Base-by-base conservation (phyloP, 78 protist species). In the Tieghemostelium lacteum region DNA sequence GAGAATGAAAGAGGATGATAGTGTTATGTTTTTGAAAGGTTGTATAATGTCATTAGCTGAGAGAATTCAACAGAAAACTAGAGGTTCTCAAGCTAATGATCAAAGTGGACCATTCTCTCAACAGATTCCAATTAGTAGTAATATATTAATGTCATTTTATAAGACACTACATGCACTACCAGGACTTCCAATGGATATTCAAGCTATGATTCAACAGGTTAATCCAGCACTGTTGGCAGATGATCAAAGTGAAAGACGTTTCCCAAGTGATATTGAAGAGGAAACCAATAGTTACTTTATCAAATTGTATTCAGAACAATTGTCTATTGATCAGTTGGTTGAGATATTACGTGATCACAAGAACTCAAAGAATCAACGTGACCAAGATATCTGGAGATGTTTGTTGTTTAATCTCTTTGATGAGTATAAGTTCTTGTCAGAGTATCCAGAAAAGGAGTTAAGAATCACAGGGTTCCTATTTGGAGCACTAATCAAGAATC, bases 341-440 rank as follows among this genome's bases (percentile, higher is more conserved):
- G 40, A 55, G 0, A 31, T 73, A 22, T 83, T 96, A 42, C 40
- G 73, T 52, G 77, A 65, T 29, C 87, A 92, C 72, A 93, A 96
- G 66, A 66, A 45, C 31, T 93, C 94, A 31, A 57, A 71, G 22
- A 85, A 69, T 58, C 93, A 49, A 75, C 54, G 85, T 28, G 97
- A 93, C 31, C 85, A 92, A 65, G 78, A 86, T 39, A 65, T 98
- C 22, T 95, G 71, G 12, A 77, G 60, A 52, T 98, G 98, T 89
- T 93, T 98, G 94, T 87, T 98, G 73, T 97, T 95, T 71, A 94
- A 96, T 69, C 93, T 98, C 28, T 94, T 97, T 61, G 99, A 97
- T 71, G 99, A 98, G 80, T 95, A 97, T 67, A 89, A 93, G n/a
- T 95, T 76, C 78, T 77, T 98, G 45, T 80, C 89, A 3, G 71